Conservation (phyloP, 768 basidiomycete species). For the Mycena rosella region DNA sequence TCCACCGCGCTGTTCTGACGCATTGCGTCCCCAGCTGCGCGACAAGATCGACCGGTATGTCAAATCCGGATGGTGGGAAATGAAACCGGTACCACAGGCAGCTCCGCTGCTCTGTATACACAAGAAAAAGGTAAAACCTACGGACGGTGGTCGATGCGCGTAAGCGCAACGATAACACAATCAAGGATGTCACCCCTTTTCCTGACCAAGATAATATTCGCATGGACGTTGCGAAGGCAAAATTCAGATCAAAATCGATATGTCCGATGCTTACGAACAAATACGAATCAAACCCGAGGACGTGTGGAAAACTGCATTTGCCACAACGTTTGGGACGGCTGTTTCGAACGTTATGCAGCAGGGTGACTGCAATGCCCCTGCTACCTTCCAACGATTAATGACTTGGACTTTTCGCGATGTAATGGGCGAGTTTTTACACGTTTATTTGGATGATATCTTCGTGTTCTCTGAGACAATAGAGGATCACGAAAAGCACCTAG, state of each 20-base stretch:
- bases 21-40: neutral
- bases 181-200: neutral
- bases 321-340: slow-evolving; percentile 41
- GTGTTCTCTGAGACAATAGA: neutral
- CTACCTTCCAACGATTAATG: slow-evolving; percentile 40
- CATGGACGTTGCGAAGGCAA: neutral
- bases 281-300: slow-evolving; percentile 32
- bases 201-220: neutral
- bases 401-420: slow-evolving; percentile 42
- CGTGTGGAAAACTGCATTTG: slow-evolving; percentile 38
- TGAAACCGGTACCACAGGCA: neutral
- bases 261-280: slow-evolving; percentile 45
- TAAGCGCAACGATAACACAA: neutral
- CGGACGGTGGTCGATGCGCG: neutral
- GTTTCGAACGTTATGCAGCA: slow-evolving; percentile 42
- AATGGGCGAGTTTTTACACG: slow-evolving; percentile 39
- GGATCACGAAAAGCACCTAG: neutral
- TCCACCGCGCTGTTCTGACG: neutral
- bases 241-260: neutral
- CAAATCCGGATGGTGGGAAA: neutral
- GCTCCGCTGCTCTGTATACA: neutral
- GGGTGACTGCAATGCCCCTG: neutral
- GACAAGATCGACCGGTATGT: neutral
- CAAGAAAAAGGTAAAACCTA: neutral
- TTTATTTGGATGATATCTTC: neutral